Percentiles rank a stretch among this genome's conserved stretches.
phyloP scores from a whole-genome alignment of 106 monocot species.

The Dioscorea dumetorum region DNA sequence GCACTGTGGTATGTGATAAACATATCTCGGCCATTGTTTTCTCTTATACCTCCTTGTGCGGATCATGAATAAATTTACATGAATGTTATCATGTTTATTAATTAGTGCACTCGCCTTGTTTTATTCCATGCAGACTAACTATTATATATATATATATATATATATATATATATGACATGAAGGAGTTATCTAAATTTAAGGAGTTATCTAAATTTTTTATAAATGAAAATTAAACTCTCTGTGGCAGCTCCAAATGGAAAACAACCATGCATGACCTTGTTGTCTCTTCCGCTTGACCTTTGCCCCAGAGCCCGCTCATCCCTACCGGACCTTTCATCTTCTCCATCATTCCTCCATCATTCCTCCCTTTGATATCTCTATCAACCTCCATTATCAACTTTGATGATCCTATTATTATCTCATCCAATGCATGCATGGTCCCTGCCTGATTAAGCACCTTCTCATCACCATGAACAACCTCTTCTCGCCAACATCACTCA shows the following conservation, averaged over 20 bases:
- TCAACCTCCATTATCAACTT: neutral
- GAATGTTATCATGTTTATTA: no score
- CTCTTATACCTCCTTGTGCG: neutral
- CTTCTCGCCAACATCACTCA: conserved; percentile 30
- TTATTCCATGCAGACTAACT: no score
- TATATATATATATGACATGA: no score
- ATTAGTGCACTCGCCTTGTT: no score
- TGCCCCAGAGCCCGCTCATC: neutral
- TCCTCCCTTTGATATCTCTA: neutral
- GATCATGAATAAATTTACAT: neutral
- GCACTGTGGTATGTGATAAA: neutral
- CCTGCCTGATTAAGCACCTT: neutral
- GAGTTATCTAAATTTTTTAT: no score
- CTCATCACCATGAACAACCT: conserved; percentile 32
- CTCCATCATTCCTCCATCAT: no score
- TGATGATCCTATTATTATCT: neutral
- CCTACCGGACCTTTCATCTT: neutral
- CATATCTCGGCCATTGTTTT: neutral
- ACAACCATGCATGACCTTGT: no score
- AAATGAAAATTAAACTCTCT: no score
- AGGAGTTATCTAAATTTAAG: no score
- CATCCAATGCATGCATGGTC: neutral
- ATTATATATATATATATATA: no score
- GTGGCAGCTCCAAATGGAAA: no score
- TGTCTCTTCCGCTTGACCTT: no score